Conservation (phyloP, 805 yeast species). For the Priceomyces fermenticarens region DNA sequence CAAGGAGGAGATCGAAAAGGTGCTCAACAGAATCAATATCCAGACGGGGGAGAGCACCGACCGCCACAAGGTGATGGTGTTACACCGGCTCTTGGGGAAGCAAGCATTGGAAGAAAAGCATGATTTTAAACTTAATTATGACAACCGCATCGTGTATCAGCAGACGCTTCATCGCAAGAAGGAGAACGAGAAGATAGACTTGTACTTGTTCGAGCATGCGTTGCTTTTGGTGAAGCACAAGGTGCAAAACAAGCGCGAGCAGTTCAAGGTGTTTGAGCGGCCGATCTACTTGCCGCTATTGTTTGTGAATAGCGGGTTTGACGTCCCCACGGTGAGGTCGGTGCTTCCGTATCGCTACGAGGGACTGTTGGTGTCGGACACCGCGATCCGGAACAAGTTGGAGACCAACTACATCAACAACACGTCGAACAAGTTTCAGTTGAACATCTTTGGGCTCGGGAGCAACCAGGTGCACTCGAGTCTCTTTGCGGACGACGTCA, state of each 20-base stretch:
- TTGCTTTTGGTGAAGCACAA: conserved; percentile 81
- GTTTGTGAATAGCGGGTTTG: conserved; percentile 74
- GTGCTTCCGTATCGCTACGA: conserved; percentile 34
- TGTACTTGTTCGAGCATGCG: conserved; percentile 86
- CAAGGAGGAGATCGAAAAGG: conserved; percentile 67
- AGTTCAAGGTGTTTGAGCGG: conserved; percentile 83
- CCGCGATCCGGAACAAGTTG: conserved; percentile 23
- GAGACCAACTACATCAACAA: conserved; percentile 26
- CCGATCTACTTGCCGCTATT: conserved; percentile 81
- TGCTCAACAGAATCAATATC: conserved; percentile 72
- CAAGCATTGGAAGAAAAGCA: conserved; percentile 84
- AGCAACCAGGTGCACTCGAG: conserved; percentile 53
- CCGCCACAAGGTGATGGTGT: conserved; percentile 80
- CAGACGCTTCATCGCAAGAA: conserved; percentile 68
- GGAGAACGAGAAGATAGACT: conserved; percentile 77
- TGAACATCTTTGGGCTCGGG: conserved; percentile 53
- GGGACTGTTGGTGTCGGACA: conserved; percentile 37
- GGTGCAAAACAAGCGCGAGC: conserved; percentile 84
- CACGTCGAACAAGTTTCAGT: conserved; percentile 39
- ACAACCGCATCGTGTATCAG: conserved; percentile 76
- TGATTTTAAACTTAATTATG: conserved; percentile 81
- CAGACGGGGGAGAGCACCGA: conserved; percentile 95
- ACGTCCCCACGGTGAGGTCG: conserved; percentile 58
- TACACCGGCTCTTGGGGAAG: conserved; percentile 53
- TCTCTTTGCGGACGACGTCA: conserved; percentile 48